Conservation (phyloP, 805 yeast species). For the Lipomyces lipofer region DNA sequence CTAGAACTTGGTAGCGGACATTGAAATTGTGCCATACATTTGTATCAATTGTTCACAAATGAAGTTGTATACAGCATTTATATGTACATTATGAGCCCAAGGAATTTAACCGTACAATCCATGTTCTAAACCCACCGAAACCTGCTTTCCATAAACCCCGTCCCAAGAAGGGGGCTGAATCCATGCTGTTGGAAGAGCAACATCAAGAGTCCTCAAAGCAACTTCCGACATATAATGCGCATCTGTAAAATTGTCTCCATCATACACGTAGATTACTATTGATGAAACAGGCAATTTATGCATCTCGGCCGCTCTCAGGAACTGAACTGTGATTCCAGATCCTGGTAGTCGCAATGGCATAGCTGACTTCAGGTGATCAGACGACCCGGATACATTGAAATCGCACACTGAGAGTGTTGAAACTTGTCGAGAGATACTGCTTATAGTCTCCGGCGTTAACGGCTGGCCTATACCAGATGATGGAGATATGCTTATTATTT, state of each 20-base stretch:
- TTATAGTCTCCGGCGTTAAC: background rate
- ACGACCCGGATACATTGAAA: background rate
- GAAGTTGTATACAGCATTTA: background rate
- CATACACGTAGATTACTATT: slow-evolving; percentile 68
- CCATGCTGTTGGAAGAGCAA: slow-evolving; percentile 39
- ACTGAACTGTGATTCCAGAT: slow-evolving; percentile 39
- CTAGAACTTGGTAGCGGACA: background rate
- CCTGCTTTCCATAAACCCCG: slow-evolving; percentile 77
- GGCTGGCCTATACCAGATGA: background rate
- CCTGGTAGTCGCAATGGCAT: slow-evolving; percentile 36
- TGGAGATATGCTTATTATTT: slow-evolving; percentile 1
- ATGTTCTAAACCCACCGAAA: slow-evolving; percentile 69
- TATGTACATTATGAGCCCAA: background rate
- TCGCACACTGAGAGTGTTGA: slow-evolving; percentile 11
- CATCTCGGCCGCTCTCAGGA: slow-evolving; percentile 24
- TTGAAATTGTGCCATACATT: background rate
- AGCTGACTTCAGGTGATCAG: background rate
- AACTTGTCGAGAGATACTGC: slow-evolving; percentile 6
- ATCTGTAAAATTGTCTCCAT: slow-evolving; percentile 84
- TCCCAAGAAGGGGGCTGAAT: slow-evolving; percentile 74
- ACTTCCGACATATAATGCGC: slow-evolving; percentile 55
- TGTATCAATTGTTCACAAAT: background rate
- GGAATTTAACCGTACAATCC: slow-evolving; percentile 62
- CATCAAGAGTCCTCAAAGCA: slow-evolving; percentile 38
- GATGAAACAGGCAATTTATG: slow-evolving; percentile 38